These are phyloP conservation scores for Glycine soja DNA, from an alignment of 306 rosid genomes.

Conservation along the genomic window DNA sequence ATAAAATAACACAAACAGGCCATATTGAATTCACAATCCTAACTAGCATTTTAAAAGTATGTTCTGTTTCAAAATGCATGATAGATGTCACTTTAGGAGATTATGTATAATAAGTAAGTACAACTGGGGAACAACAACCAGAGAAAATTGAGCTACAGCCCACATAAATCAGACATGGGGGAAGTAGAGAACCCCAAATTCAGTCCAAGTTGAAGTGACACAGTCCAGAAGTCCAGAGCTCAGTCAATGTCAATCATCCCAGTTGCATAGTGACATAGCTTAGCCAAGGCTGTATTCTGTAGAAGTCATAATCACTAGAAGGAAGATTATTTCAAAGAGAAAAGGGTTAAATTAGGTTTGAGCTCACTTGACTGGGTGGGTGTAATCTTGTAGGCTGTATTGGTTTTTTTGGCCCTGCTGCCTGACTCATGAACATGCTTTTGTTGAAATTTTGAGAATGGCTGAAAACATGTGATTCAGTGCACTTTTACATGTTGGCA, in stretches of 20 bases:
- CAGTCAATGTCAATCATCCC: background rate
- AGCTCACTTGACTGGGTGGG: background rate
- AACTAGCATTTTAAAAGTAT: no score
- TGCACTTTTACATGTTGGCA: constrained; percentile 5
- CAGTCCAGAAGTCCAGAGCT: background rate
- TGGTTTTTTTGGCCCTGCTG: background rate
- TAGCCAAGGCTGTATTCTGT: background rate
- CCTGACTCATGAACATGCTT: background rate
- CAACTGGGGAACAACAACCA: no score
- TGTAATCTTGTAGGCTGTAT: background rate
- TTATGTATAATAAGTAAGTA: no score
- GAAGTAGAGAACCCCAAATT: no score
- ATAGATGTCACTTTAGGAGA: no score
- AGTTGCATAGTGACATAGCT: background rate
- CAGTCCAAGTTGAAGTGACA: no score
- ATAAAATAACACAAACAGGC: background rate
- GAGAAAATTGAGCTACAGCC: no score
- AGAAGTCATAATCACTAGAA: background rate
- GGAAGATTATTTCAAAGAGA: background rate
- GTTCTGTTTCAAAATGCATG: no score
- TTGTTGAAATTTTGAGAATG: constrained; percentile 10
- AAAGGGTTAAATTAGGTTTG: constrained; percentile 11
- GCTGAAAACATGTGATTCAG: background rate
- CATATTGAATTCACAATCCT: background rate
- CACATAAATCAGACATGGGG: no score